Evolutionary conservation across 129 eudicot species (phyloP).

Genomic region (Scalesia atractyloides): DNA sequence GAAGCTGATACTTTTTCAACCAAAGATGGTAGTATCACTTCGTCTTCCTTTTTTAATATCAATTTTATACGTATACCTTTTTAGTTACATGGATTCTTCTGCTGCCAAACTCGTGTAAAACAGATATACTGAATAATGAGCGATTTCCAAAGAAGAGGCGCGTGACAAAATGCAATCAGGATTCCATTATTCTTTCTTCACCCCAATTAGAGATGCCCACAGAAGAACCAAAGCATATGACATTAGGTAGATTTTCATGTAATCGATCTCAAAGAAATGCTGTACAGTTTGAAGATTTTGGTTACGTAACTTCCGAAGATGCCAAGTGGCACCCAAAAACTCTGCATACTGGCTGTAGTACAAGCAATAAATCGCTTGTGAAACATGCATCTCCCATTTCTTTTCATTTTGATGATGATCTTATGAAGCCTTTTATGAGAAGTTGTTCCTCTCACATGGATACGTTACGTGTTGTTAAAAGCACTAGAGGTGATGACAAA

Average conservation of each 20-base stretch:
- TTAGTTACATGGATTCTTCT: constrained; percentile 7
- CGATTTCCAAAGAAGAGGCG: constrained; percentile 48
- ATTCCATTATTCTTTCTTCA: constrained; percentile 33
- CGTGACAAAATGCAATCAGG: constrained; percentile 33
- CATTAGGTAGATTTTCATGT: constrained; percentile 31
- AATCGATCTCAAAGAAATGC: constrained; percentile 26
- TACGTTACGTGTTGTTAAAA: constrained; percentile 33
- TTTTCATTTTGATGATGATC: constrained; percentile 29
- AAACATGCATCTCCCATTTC: constrained; percentile 26
- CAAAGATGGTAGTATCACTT: constrained; percentile 39
- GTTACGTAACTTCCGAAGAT: constrained; percentile 29
- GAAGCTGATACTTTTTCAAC: constrained; percentile 27
- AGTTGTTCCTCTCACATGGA: constrained; percentile 48
- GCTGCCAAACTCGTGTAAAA: constrained; percentile 18
- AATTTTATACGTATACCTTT: constrained; percentile 1
- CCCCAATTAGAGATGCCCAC: constrained; percentile 37
- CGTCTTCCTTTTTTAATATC: not conserved
- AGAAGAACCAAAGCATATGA: constrained; percentile 33
- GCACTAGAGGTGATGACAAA: constrained; percentile 32
- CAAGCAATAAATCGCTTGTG: constrained; percentile 18
- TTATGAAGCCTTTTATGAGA: constrained; percentile 40
- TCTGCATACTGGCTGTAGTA: constrained; percentile 26
- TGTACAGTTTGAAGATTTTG: constrained; percentile 30
- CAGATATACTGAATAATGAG: constrained; percentile 41
- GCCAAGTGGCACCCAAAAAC: constrained; percentile 36